Evolutionary conservation across 2,329 filamentous ascomycete species (phyloP), one percentile per base, ranked within the genome.

Genomic region (Cercospora brassicicola): DNA sequence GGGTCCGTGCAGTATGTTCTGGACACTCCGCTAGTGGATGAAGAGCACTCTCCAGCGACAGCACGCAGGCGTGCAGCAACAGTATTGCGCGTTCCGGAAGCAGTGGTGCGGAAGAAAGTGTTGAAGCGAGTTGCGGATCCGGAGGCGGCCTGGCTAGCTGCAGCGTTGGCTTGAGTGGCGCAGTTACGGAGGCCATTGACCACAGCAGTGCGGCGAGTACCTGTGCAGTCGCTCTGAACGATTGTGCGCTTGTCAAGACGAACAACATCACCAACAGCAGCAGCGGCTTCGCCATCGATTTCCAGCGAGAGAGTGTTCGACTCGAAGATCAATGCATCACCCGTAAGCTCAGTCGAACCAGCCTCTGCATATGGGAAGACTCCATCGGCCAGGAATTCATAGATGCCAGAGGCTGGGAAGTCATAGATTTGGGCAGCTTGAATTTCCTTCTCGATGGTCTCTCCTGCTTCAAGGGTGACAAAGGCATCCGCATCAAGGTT

Each of bases 61-160:
- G 53, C 53, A 30, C 53, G 26, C 53, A 57, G 30, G 13, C 53
- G 53, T 4, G 53, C 53, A 57, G 53, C 26, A 26, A 57, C 53
- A 9, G 53, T 57, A 15, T 57, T 57, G 53, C 53, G 53, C 0
- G 53, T 57, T 2, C 8, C 53, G 30, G 53, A 57, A 33, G 53
- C 53, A 33, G 53, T 57, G 26, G 53, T 57, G 6, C 53, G 53
- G 53, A 57, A 57, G 53, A 57, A 57, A 33, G 53, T 57, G 30
- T 57, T 57, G 28, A 57, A 57, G 26, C 53, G 53, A 57, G 53
- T 57, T 11, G 53, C 53, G 26, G 53, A 57, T 10, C 53, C 53
- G 30, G 53, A 57, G 53, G 53, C 53, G 26, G 53, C 53, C 30
- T 57, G 53, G 28, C 53, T 57, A 33, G 53, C 53, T 10, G 53